Evolutionary conservation across 2,329 filamentous ascomycete species (phyloP), one percentile per base, ranked within the genome.

Genomic region (Nigrograna mackinnonii): DNA sequence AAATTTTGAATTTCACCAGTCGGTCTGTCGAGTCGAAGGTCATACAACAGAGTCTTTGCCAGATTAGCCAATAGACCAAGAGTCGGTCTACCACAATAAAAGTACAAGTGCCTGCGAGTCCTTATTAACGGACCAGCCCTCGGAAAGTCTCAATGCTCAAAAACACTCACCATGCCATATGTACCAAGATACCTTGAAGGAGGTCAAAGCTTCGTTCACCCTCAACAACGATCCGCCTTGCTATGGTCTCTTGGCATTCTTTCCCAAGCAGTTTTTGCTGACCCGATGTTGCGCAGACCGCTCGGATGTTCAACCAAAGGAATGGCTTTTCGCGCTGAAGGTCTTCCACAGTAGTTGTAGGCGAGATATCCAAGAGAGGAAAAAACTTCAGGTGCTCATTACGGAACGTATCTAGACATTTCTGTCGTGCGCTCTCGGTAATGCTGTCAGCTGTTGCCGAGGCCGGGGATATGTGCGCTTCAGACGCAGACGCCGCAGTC

Each of bases 131-230:
- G n/a, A n/a, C n/a, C n/a, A n/a, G n/a, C n/a, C n/a, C n/a, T n/a
- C n/a, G n/a, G n/a, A n/a, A n/a, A n/a, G n/a, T n/a, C n/a, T n/a
- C n/a, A n/a, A n/a, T n/a, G n/a, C n/a, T n/a, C 49, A 50, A 59
- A 26, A 11, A 14, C 11, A 19, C 30, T 33, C 31, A 54, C 55
- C 60, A 63, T 20, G 47, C 28, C 24, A 50, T 54, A 16, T 53
- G 57, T 9, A 50, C 44, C 6, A 62, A 36, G 2, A 62, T 14
- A 31, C 46, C 49, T 12, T 50, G 31, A 7, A 63, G 43, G 9
- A 62, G 16, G 38, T 60, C 58, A 4, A 60, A 9, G 44, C 44
- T 60, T 17, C 49, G 47, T 20, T 60, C 54, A 11, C 49, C 56
- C 30, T 61, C 46, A 9, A 58, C 44, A 7, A 63, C 13, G 2